Evolutionary conservation across 129 eudicot genomes (phyloP).

Genomic region (Lactuca sativa): DNA sequence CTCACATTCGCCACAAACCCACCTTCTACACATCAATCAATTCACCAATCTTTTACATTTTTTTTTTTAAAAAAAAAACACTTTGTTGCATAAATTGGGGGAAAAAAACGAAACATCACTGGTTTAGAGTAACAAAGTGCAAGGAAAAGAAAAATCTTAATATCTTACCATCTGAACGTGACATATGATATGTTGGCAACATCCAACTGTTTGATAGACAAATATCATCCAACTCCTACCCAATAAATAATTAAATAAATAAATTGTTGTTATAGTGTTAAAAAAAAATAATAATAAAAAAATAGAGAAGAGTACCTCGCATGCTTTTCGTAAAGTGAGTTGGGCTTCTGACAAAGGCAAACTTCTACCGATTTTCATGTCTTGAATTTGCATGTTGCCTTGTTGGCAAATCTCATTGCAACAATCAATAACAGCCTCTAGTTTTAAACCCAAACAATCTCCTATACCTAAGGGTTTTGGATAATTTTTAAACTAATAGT

Average conservation of each 20-base stretch:
- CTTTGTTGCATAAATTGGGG: background rate
- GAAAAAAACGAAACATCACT: too few species aligned
- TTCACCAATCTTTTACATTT: too few species aligned
- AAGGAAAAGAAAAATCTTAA: background rate
- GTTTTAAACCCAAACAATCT: conserved; percentile 39
- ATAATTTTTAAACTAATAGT: too few species aligned
- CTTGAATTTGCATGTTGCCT: conserved; percentile 28
- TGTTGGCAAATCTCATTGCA: conserved; percentile 40
- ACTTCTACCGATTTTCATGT: conserved; percentile 21
- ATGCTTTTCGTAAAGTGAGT: conserved; percentile 33
- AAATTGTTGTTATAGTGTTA: background rate
- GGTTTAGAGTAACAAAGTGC: background rate
- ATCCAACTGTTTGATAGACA: conserved; percentile 53
- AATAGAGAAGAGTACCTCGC: conserved; percentile 28
- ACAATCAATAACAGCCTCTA: conserved; percentile 44
- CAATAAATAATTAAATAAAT: background rate
- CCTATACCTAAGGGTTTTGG: conserved; percentile 31
- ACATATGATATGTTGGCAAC: conserved; percentile 38
- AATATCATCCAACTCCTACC: conserved; percentile 56
- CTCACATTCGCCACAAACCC: conserved; percentile 42
- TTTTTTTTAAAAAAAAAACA: background rate
- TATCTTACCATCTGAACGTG: conserved; percentile 40
- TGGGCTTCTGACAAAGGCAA: conserved; percentile 36
- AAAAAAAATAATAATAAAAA: too few species aligned
- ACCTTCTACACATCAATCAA: conserved; percentile 23